These are phyloP conservation scores for Amyloporia xantha DNA, from an alignment of 768 basidiomycete genomes.

Conservation along the genomic window DNA sequence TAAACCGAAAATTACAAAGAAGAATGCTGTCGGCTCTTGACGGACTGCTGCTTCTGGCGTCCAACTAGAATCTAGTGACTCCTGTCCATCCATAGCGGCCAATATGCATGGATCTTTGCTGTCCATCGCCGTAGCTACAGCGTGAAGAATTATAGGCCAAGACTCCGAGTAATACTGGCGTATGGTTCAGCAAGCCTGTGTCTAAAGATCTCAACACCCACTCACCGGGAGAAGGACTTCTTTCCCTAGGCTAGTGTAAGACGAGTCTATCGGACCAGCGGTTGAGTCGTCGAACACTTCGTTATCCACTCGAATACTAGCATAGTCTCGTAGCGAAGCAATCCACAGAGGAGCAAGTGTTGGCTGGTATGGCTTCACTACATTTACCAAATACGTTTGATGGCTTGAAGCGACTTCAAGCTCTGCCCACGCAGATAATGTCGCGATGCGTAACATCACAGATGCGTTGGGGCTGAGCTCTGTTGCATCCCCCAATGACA, in stretches of 20 bases:
- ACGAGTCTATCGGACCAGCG: constrained; percentile 68
- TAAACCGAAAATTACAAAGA: constrained; percentile 89
- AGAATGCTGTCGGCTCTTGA: constrained; percentile 70
- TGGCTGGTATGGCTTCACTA: constrained; percentile 74
- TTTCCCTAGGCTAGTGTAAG: constrained; percentile 82
- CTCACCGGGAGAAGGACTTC: constrained; percentile 88
- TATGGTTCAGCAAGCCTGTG: constrained; percentile 10
- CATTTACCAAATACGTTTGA: constrained; percentile 71
- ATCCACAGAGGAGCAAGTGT: constrained; percentile 83
- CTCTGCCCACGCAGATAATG: constrained; percentile 93
- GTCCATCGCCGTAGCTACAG: constrained; percentile 77
- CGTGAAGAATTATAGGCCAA: constrained; percentile 80
- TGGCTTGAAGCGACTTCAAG: constrained; percentile 70
- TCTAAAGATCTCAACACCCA: too few relatives aligned
- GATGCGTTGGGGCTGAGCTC: constrained; percentile 92
- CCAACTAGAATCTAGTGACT: constrained; percentile 22
- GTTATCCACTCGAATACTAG: constrained; percentile 82
- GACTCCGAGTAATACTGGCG: constrained; percentile 79
- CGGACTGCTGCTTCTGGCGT: constrained; percentile 11
- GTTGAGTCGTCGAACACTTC: constrained; percentile 76
- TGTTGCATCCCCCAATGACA: constrained; percentile 79
- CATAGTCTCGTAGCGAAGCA: constrained; percentile 84
- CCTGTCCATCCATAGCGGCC: constrained; percentile 78
- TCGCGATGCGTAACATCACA: constrained; percentile 89
- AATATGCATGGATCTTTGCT: constrained; percentile 58